Conservation (phyloP, 768 basidiomycete genomes). For the Rhodosporidiobolus odoratus region DNA sequence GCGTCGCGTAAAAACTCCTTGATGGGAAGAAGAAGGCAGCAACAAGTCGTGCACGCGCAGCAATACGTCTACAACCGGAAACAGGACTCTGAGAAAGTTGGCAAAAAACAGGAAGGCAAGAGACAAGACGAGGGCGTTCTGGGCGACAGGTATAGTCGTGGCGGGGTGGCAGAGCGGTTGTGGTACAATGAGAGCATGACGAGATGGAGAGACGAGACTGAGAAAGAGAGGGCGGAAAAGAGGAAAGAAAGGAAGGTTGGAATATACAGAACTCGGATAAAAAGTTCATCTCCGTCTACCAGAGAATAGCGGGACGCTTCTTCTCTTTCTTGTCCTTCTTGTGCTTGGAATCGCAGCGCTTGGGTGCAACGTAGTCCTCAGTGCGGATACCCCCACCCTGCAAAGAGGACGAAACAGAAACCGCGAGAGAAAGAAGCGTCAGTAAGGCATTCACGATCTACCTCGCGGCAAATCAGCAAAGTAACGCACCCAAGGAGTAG, state of each 20-base stretch:
- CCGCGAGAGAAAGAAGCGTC: not conserved
- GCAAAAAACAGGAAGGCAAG: too few relatives aligned
- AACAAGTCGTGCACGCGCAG: too few relatives aligned
- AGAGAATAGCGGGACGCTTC: not conserved
- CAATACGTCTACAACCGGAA: too few relatives aligned
- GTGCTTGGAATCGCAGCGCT: constrained; percentile 13
- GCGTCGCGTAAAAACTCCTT: too few relatives aligned
- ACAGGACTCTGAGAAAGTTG: too few relatives aligned
- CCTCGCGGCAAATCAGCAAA: not conserved
- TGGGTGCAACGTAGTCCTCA: constrained; percentile 28
- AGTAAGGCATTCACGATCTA: not conserved
- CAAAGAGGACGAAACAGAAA: not conserved
- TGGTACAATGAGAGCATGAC: not conserved
- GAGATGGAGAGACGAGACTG: not conserved
- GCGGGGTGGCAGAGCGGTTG: not conserved
- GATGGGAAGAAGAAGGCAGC: too few relatives aligned
- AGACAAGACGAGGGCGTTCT: not conserved
- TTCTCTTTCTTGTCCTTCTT: constrained; percentile 3
- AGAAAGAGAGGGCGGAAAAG: not conserved
- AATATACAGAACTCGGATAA: not conserved
- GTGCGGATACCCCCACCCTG: constrained; percentile 31
- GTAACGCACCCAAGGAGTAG: constrained; percentile 33
- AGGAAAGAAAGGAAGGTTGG: not conserved
- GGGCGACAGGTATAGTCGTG: not conserved
- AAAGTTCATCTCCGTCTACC: not conserved